Base-by-base conservation (phyloP, 2,329 filamentous ascomycete species). In the Nothophaeocryptopus gaeumannii region DNA sequence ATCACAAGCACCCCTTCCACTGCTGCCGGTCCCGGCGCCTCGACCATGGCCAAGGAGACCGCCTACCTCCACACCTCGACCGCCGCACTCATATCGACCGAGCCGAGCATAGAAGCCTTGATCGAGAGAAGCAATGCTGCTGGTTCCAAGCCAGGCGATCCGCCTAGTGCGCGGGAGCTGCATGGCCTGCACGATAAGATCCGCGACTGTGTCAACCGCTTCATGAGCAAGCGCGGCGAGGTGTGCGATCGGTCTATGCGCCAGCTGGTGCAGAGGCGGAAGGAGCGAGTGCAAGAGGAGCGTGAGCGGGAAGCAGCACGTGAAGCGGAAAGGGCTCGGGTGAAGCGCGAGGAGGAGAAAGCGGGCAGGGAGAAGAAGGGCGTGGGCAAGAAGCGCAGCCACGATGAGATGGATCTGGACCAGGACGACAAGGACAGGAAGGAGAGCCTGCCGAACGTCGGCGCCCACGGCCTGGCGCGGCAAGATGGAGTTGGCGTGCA, bases 241-340 rank as follows among this genome's bases (percentile, higher is more conserved):
- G 80, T 82, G 55, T 89, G 85, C 67, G 86, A 91, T 63, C 78
- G 81, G 32, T 84, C 84, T 32, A 88, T 92, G 82, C 75, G 88
- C 48, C 77, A 88, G 58, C 73, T 90, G 47, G 81, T 84, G 5
- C 76, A 78, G 61, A 78, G 79, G 64, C 77, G 84, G 45, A 88
- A 88, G 67, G 79, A 83, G 52, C 72, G 78, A 35, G 67, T 74
- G 39, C 76, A 82, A 47, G 78, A 79, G 33, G 75, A 77, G 63
- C 73, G 72, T 45, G 70, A 79, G 66, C 73, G 67, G 57, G 72
- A 81, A 49, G 70, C 72, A 51, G 75, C 75, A 61, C 74, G 66
- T 63, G 68, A 54, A 64, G 75, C 77, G 49, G 74, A 79, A 55
- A 50, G 60, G 31, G 61, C 58, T 9, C 55, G 58, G 48, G 51